A percentile compares a stretch with the other conserved stretches of the same genome.
Evolutionary conservation across 2,329 filamentous ascomycete genomes (phyloP).

Genomic region (Phaeosphaeriaceae sp.): DNA sequence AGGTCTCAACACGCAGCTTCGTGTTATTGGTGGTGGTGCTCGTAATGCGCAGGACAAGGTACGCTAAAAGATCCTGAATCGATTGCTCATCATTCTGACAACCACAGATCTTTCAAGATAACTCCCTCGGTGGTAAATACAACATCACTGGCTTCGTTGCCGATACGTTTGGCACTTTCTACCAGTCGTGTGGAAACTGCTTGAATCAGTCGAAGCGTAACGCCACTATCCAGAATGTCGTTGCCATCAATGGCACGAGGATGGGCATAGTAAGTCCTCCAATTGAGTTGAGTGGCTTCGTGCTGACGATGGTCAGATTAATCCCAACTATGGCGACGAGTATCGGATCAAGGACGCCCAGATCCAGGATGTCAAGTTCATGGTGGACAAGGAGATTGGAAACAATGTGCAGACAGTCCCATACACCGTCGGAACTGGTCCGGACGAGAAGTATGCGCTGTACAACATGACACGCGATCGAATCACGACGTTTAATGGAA

Average conservation of each 20-base stretch:
- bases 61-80: slow-evolving; percentile 24
- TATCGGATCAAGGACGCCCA: slow-evolving; percentile 33
- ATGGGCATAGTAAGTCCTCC: slow-evolving; percentile 28
- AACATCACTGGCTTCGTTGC: slow-evolving; percentile 36
- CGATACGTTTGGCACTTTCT: slow-evolving; percentile 34
- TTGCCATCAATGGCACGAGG: slow-evolving; percentile 31
- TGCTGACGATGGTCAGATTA: slow-evolving; percentile 11
- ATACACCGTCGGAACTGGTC: slow-evolving; percentile 31
- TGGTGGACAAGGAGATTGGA: slow-evolving; percentile 34
- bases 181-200: slow-evolving; percentile 35
- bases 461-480: slow-evolving; percentile 33
- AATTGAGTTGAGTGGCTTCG: background rate
- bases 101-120: slow-evolving; percentile 21
- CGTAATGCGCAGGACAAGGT: slow-evolving; percentile 35
- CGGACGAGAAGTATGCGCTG: slow-evolving; percentile 35
- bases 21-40: slow-evolving; percentile 35
- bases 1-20: slow-evolving; percentile 34
- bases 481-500: slow-evolving; percentile 29
- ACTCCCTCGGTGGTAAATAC: slow-evolving; percentile 28
- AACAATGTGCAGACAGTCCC: slow-evolving; percentile 37
- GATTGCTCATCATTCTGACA: slow-evolving; percentile 2
- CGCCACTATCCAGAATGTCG: slow-evolving; percentile 34
- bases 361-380: slow-evolving; percentile 23
- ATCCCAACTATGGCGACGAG: slow-evolving; percentile 34
- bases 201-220: slow-evolving; percentile 36